phyloP scores from a whole-genome alignment of 2,329 filamentous ascomycete genomes.

The Chaetomium globosum region DNA sequence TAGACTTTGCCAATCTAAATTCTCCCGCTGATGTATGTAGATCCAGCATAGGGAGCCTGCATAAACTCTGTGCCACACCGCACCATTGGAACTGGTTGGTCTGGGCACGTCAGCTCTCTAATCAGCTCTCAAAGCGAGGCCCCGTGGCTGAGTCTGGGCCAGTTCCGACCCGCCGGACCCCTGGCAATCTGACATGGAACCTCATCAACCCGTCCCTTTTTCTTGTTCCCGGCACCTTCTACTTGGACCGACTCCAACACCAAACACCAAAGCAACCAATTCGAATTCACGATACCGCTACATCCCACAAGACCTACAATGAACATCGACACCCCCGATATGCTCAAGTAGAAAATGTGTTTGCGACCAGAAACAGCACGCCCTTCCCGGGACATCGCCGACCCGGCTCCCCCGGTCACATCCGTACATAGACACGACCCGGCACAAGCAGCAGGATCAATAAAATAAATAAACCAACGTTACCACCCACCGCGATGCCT shows the following conservation, averaged over 20 bases:
- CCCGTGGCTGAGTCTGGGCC: constrained; percentile 22
- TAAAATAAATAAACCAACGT: not conserved
- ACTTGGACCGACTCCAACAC: not conserved
- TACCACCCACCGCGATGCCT: constrained; percentile 4
- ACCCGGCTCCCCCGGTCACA: not conserved
- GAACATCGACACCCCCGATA: not conserved
- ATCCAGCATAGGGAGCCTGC: not conserved
- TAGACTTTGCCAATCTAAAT: not conserved
- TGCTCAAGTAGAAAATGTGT: constrained; percentile 16
- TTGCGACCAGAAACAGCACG: not conserved
- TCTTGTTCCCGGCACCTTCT: not conserved
- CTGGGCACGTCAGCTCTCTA: constrained; percentile 2
- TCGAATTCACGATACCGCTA: not conserved
- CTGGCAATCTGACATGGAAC: constrained; percentile 12
- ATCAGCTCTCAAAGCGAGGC: constrained; percentile 9
- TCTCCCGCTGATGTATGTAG: not conserved
- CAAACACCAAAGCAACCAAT: not conserved
- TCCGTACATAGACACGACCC: not conserved
- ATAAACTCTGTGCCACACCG: not conserved
- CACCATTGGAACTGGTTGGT: not conserved
- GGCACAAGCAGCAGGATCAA: not conserved
- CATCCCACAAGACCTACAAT: not conserved
- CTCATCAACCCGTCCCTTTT: constrained; percentile 7
- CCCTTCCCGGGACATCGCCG: not conserved
- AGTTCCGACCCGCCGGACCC: constrained; percentile 3